Percentiles rank a stretch among this genome's conserved stretches.
phyloP scores from a whole-genome alignment of 495 filamentous ascomycete species.

The Zalerion maritima region DNA sequence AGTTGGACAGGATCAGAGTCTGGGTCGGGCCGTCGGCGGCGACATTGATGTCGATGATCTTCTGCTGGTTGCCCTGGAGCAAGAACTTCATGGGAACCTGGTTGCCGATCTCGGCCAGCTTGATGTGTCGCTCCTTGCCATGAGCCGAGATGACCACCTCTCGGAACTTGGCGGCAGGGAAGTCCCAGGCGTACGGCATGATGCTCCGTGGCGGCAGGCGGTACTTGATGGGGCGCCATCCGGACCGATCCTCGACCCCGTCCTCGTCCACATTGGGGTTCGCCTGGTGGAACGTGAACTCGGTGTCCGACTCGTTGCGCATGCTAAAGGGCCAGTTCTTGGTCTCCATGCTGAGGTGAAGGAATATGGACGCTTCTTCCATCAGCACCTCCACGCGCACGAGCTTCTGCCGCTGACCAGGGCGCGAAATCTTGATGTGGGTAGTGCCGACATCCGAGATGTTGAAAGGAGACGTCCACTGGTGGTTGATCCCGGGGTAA shows the following conservation, averaged over 20 bases:
- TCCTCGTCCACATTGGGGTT: slow-evolving; percentile 62
- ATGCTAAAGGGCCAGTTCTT: slow-evolving; percentile 98
- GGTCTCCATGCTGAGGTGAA: slow-evolving; percentile 76
- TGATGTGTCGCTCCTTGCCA: slow-evolving; percentile 75
- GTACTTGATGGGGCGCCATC: slow-evolving; percentile 83
- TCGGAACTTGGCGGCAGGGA: slow-evolving; percentile 90
- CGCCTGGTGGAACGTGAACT: slow-evolving; percentile 89
- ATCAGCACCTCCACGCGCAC: slow-evolving; percentile 79
- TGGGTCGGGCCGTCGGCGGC: slow-evolving; percentile 89
- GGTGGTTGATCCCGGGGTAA: slow-evolving; percentile 89
- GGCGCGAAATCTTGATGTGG: slow-evolving; percentile 85
- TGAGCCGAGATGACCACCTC: slow-evolving; percentile 71
- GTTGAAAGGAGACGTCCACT: slow-evolving; percentile 96
- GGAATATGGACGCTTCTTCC: slow-evolving; percentile 83
- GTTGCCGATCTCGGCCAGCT: slow-evolving; percentile 91
- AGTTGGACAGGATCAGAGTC: slow-evolving; percentile 87
- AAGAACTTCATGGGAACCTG: slow-evolving; percentile 68
- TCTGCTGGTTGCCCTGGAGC: slow-evolving; percentile 47
- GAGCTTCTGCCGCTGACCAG: slow-evolving; percentile 74
- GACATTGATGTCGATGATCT: slow-evolving; percentile 92
- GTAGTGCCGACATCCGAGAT: slow-evolving; percentile 85
- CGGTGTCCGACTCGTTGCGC: slow-evolving; percentile 90
- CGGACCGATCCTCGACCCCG: slow-evolving; percentile 62
- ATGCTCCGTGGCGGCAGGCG: slow-evolving; percentile 89
- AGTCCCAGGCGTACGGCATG: slow-evolving; percentile 99